Evolutionary conservation across 495 filamentous ascomycete genomes (phyloP).

Genomic region (Usnea hakonensis): DNA sequence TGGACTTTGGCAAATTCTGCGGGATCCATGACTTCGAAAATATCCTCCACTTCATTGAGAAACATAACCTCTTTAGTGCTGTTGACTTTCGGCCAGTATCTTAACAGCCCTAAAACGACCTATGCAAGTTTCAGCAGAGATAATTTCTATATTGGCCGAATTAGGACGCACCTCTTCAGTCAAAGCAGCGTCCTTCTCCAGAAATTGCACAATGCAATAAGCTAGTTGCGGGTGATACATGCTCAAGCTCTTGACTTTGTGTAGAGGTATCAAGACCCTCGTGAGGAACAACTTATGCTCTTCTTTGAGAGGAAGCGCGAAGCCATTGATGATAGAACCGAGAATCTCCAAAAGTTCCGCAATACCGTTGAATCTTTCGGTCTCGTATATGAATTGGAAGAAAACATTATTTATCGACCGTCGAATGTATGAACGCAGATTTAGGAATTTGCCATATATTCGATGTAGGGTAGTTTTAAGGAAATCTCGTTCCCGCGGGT

Average conservation of each 20-base stretch:
- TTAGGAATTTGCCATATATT: conserved; percentile 99
- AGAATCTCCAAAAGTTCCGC: conserved; percentile 95
- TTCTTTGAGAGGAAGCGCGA: conserved; percentile 94
- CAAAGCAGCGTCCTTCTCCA: conserved; percentile 94
- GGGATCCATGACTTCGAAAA: conserved; percentile 99
- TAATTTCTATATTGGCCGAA: conserved; percentile 9
- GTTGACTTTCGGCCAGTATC: conserved; percentile 99
- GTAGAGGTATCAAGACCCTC: conserved; percentile 80
- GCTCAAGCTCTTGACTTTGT: conserved; percentile 98
- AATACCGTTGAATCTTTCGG: conserved; percentile 96
- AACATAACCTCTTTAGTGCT: conserved; percentile 99
- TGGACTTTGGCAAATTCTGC: conserved; percentile 98
- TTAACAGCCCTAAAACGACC: conserved; percentile 89
- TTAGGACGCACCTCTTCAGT: conserved; percentile 74
- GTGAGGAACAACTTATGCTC: conserved; percentile 99
- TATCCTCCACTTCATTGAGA: conserved; percentile 98
- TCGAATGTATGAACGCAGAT: conserved; percentile 92
- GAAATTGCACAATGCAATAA: conserved; percentile 98
- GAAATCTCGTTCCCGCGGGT: conserved; percentile 94
- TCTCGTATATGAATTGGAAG: conserved; percentile 99
- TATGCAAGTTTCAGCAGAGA: conserved; percentile 27
- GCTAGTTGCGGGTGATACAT: conserved; percentile 99
- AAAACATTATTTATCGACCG: conserved; percentile 99
- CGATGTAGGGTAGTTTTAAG: conserved; percentile 96
- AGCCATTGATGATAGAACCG: conserved; percentile 98